Conservation (phyloP, 345 rosid species). For the Pugionium cornutum region DNA sequence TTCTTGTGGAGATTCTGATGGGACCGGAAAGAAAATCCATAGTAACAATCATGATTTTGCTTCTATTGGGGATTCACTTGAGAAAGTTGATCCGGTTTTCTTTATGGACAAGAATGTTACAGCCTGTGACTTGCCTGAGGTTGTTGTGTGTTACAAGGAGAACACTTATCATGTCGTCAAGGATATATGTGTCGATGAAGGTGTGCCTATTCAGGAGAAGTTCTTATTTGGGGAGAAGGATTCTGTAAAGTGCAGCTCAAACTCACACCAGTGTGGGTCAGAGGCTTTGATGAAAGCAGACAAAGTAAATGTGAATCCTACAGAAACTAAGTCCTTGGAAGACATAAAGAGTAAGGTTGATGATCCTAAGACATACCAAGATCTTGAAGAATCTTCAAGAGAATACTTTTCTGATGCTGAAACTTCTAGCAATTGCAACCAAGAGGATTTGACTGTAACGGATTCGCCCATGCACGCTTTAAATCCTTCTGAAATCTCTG, state of each 20-base stretch:
- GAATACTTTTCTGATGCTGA: constrained; percentile 33
- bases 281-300: constrained; percentile 20
- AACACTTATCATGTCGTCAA: constrained; percentile 56
- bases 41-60: constrained; percentile 6
- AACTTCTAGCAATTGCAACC: constrained; percentile 17
- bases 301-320: constrained; percentile 1
- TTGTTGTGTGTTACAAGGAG: constrained; percentile 70
- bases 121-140: constrained; percentile 61
- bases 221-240: constrained; percentile 49
- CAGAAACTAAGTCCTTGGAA: constrained; percentile 27
- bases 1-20: constrained; percentile 19
- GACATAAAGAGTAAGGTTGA: constrained; percentile 2
- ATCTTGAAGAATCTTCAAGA: constrained; percentile 33
- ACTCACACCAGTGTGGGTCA: constrained; percentile 30
- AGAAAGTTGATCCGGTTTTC: constrained; percentile 45
- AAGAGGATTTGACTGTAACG: constrained; percentile 29
- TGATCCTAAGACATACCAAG: constrained; percentile 12
- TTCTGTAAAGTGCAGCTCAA: constrained; percentile 36
- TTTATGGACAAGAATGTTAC: constrained; percentile 59
- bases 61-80: constrained; percentile 35
- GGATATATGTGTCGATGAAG: constrained; percentile 82
- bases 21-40: not conserved
- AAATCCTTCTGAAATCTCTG: constrained; percentile 33
- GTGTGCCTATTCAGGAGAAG: constrained; percentile 56
- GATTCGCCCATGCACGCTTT: not conserved